These are phyloP conservation scores for Podospora conica DNA, from an alignment of 495 filamentous ascomycete species.

Conservation along the genomic window DNA sequence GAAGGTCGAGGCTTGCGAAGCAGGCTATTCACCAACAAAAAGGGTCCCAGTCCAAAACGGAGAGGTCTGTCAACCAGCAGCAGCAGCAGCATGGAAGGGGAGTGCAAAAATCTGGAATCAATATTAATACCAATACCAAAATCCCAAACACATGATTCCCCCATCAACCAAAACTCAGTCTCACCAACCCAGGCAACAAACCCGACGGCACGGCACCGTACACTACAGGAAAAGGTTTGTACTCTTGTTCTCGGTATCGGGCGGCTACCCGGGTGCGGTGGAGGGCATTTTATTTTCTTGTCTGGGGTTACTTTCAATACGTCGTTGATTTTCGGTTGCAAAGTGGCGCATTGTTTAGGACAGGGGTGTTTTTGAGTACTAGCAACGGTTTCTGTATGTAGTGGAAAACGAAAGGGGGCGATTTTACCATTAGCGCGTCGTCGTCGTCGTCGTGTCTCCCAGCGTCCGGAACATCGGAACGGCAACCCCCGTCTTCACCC, in stretches of 20 bases:
- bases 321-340: not conserved
- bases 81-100: not conserved
- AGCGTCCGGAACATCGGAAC: not conserved
- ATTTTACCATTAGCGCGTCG: not conserved
- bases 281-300: not conserved
- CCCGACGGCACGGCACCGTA: not conserved
- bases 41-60: not conserved
- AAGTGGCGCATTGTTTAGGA: not conserved
- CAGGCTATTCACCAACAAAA: not conserved
- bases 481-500: not conserved
- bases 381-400: not conserved
- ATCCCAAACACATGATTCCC: not conserved
- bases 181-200: not conserved
- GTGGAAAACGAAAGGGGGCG: not conserved
- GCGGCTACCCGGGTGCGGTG: not conserved
- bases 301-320: not conserved
- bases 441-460: not conserved
- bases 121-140: conserved; percentile 5
- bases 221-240: too few species aligned
- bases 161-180: not conserved
- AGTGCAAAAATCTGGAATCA: not conserved
- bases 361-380: not conserved
- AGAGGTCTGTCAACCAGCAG: not conserved
- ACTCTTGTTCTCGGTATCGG: not conserved
- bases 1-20: not conserved